These are phyloP conservation scores for Phytopythium cucurbitacearum DNA, from an alignment of 352 stramenopile genomes.

Conservation along the genomic window DNA sequence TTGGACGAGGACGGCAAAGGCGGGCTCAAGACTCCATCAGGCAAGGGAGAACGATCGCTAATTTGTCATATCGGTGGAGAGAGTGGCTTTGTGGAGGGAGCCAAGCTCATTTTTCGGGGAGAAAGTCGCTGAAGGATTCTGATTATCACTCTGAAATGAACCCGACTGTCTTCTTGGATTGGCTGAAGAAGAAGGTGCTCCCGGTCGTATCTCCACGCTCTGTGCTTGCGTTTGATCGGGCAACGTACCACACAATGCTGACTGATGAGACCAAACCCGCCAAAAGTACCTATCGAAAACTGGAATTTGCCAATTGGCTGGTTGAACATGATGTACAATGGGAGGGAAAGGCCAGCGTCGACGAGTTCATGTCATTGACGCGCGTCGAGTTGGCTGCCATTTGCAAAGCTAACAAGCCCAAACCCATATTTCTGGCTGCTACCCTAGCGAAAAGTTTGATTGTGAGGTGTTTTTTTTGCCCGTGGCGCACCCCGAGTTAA, in stretches of 20 bases:
- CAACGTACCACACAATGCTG: slow-evolving; percentile 11
- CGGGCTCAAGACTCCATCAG: slow-evolving; percentile 11
- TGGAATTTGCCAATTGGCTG: slow-evolving; percentile 8
- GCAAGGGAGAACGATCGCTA: slow-evolving; percentile 12
- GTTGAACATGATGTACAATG: slow-evolving; percentile 1
- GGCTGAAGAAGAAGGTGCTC: slow-evolving; percentile 13
- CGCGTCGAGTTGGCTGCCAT: slow-evolving; percentile 1
- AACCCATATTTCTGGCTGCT: not conserved
- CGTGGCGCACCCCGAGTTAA: slow-evolving; percentile 13
- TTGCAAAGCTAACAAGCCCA: slow-evolving; percentile 10
- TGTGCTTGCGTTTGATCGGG: slow-evolving; percentile 16
- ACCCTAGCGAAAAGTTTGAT: slow-evolving; percentile 6
- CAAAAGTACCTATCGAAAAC: slow-evolving; percentile 7
- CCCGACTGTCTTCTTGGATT: slow-evolving; percentile 14
- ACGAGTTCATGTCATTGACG: slow-evolving; percentile 4
- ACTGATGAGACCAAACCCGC: slow-evolving; percentile 10
- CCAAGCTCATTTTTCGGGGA: slow-evolving; percentile 13
- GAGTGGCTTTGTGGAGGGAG: slow-evolving; percentile 13
- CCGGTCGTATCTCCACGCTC: not conserved
- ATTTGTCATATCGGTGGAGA: slow-evolving; percentile 13
- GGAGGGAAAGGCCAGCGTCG: not conserved
- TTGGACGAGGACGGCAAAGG: slow-evolving; percentile 11
- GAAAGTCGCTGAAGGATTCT: slow-evolving; percentile 15
- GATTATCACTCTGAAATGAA: slow-evolving; percentile 19
- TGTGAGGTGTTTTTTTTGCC: slow-evolving; percentile 10